A percentile compares a stretch with the other conserved stretches of the same genome.
Conservation (phyloP, 164 flowering plant species). For the Cinnamomum chago region DNA sequence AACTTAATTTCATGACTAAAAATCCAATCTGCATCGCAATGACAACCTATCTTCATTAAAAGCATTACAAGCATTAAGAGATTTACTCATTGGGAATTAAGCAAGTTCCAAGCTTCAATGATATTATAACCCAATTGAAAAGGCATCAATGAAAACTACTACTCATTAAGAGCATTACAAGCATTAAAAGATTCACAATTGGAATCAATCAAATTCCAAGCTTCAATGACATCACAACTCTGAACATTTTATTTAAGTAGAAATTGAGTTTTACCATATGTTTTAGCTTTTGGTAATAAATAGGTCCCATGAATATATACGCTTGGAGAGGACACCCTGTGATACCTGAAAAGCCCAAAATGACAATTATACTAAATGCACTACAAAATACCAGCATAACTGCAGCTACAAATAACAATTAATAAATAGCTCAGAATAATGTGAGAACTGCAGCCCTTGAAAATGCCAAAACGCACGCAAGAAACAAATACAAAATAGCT, state of each 20-base stretch:
- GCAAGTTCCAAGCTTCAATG: background rate
- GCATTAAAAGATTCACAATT: background rate
- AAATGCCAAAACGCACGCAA: no score
- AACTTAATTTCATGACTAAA: no score
- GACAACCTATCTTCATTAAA: background rate
- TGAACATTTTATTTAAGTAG: no score
- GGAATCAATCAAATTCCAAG: background rate
- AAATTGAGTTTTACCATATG: constrained; percentile 60
- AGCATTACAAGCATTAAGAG: background rate
- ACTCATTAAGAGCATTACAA: background rate
- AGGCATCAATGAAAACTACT: background rate
- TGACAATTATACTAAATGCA: background rate
- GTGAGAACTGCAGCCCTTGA: no score
- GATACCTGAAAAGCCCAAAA: constrained; percentile 48
- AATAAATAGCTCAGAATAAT: no score
- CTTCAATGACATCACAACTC: background rate
- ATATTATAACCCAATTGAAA: background rate
- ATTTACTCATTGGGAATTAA: background rate
- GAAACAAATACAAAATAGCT: no score
- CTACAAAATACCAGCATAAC: background rate
- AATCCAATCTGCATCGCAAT: background rate
- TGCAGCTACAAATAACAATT: no score
- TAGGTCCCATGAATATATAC: constrained; percentile 97
- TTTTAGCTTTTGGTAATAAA: constrained; percentile 91
- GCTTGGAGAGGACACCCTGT: constrained; percentile 88